Conservation (phyloP, 306 rosid species). For the Inga leiocalycina region DNA sequence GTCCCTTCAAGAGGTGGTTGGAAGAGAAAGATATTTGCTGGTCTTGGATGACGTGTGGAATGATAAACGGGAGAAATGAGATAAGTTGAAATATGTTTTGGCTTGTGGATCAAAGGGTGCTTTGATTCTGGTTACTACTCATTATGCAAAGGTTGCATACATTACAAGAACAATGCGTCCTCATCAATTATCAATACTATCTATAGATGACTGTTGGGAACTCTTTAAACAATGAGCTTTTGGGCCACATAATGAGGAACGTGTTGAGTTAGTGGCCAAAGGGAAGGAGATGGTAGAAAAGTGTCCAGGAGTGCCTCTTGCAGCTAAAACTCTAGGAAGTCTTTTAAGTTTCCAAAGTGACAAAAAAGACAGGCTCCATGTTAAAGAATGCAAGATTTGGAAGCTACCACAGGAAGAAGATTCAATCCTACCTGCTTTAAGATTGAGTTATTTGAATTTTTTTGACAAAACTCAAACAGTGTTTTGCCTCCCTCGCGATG, state of each 20-base stretch:
- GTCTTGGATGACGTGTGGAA: conserved; percentile 42
- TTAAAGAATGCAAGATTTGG: background rate
- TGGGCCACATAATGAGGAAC: too few species aligned
- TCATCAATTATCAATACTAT: too few species aligned
- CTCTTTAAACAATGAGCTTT: too few species aligned
- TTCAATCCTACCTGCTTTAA: background rate
- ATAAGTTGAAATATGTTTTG: conserved; percentile 10
- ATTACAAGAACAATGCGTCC: too few species aligned
- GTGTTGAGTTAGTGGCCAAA: too few species aligned
- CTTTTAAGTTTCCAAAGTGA: background rate
- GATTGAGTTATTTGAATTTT: background rate
- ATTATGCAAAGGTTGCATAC: background rate
- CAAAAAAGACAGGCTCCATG: background rate
- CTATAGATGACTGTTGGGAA: too few species aligned
- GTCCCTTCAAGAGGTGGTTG: background rate
- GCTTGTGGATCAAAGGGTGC: conserved; percentile 22
- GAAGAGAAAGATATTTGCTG: conserved; percentile 13
- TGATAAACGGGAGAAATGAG: conserved; percentile 31
- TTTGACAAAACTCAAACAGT: background rate
- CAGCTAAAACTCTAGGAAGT: background rate
- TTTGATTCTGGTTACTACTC: conserved; percentile 30
- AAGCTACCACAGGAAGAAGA: background rate
- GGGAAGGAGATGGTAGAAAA: background rate
- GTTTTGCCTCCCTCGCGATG: too few species aligned
- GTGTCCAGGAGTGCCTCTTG: background rate